These are phyloP conservation scores for Phialophora verrucosa DNA, from an alignment of 2,329 filamentous ascomycete species.

Conservation along the genomic window DNA sequence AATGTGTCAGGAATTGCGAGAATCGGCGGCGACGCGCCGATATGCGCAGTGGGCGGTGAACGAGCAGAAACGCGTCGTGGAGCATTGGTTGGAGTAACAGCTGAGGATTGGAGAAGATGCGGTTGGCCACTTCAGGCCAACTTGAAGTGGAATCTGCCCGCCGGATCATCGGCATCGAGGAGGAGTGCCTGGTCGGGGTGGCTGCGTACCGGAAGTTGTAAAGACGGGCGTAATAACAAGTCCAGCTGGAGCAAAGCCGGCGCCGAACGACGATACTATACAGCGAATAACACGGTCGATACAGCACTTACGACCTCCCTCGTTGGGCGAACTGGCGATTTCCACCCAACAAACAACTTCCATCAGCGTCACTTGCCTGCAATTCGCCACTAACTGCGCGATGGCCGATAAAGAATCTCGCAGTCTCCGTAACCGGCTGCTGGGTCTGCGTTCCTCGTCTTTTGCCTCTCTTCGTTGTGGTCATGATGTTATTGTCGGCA, in stretches of 20 bases:
- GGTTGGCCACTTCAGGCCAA: not conserved
- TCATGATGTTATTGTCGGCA: constrained; percentile 15
- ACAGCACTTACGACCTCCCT: constrained; percentile 3
- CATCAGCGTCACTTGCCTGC: constrained; percentile 4
- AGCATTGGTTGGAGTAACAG: not conserved
- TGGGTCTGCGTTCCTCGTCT: constrained; percentile 5
- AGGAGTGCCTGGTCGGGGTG: not conserved
- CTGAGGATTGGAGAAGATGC: constrained; percentile 10
- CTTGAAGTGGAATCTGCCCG: constrained; percentile 9
- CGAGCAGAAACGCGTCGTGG: not conserved
- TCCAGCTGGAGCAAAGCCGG: no score
- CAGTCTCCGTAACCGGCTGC: constrained; percentile 18
- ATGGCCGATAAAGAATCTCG: constrained; percentile 9
- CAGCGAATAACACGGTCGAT: not conserved
- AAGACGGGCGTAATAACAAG: not conserved
- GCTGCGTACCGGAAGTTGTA: not conserved
- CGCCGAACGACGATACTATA: not conserved
- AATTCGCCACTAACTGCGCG: constrained; percentile 2
- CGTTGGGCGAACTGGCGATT: not conserved
- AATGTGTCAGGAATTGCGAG: constrained; percentile 7
- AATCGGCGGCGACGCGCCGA: constrained; percentile 16
- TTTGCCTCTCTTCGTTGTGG: not conserved
- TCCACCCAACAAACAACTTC: not conserved
- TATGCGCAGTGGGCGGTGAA: constrained; percentile 17
- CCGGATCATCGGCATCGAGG: not conserved